These are phyloP conservation scores for Stachybotrys echinatus DNA, from an alignment of 2,329 filamentous ascomycete genomes.

Conservation along the genomic window DNA sequence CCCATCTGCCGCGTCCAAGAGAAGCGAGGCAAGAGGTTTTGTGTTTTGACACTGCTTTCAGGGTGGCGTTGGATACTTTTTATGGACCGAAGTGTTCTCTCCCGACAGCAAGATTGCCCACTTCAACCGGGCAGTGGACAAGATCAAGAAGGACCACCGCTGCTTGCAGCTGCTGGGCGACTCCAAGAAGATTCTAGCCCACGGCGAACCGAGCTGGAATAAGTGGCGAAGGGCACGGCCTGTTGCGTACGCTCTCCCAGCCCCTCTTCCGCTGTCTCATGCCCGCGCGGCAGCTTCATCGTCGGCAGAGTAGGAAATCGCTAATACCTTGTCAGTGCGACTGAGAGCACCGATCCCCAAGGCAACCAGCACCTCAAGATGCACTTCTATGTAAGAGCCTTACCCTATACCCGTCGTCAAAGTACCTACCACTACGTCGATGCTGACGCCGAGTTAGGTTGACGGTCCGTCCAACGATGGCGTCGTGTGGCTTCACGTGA, in stretches of 20 bases:
- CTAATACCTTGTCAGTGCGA: constrained; percentile 47
- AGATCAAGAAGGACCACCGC: constrained; percentile 65
- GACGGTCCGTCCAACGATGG: constrained; percentile 72
- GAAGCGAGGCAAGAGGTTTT: no score
- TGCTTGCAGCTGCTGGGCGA: constrained; percentile 74
- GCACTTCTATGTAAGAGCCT: constrained; percentile 69
- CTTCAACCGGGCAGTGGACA: constrained; percentile 82
- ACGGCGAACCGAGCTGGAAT: constrained; percentile 74
- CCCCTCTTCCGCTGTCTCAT: neutral
- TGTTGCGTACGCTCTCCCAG: constrained; percentile 55
- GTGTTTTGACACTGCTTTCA: constrained; percentile 28
- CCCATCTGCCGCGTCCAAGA: no score
- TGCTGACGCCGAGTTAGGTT: constrained; percentile 41
- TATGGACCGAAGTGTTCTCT: constrained; percentile 80
- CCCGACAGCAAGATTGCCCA: constrained; percentile 79
- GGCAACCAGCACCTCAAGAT: constrained; percentile 79
- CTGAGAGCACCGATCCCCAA: constrained; percentile 61
- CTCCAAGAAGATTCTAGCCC: constrained; percentile 68
- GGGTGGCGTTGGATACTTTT: constrained; percentile 71
- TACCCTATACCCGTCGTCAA: neutral
- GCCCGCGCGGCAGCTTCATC: neutral
- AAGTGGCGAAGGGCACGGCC: constrained; percentile 70
- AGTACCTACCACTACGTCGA: neutral
- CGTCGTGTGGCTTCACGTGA: constrained; percentile 72
- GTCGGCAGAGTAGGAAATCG: neutral